Percentiles rank a stretch among this genome's conserved stretches.
Evolutionary conservation across 2,329 filamentous ascomycete genomes (phyloP).

Genomic region (Sodiomyces alkalinus): DNA sequence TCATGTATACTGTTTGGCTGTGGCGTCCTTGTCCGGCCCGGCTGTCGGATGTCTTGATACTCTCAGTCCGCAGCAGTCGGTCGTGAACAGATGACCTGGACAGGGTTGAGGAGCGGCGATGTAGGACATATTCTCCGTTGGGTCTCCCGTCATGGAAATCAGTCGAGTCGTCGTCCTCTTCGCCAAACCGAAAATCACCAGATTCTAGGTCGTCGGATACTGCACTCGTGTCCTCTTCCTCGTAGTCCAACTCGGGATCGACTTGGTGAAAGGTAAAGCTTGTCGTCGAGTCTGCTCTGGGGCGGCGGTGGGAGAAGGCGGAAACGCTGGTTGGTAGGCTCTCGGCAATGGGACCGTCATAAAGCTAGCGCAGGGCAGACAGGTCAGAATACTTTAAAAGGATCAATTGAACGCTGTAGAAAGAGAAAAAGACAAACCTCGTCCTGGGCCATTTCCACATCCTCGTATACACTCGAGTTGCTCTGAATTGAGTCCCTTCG

Average conservation of each 20-base stretch:
- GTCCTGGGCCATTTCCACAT: conserved; percentile 97
- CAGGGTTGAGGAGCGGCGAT: conserved; percentile 46
- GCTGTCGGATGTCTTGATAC: conserved; percentile 52
- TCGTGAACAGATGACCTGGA: conserved; percentile 41
- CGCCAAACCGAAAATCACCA: conserved; percentile 23
- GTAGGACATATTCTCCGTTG: conserved; percentile 32
- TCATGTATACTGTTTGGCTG: conserved; percentile 86
- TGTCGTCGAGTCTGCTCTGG: conserved; percentile 66
- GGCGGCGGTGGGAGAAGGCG: conserved; percentile 76
- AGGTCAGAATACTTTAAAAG: too few relatives aligned
- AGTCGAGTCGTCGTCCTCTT: conserved; percentile 21
- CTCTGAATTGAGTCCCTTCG: conserved; percentile 55
- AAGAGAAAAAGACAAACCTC: conserved; percentile 40
- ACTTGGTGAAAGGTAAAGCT: conserved; percentile 86
- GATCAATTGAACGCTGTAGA: too few relatives aligned
- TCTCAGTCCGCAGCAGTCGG: conserved; percentile 58
- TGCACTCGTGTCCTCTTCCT: conserved; percentile 3
- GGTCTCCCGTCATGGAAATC: conserved; percentile 24
- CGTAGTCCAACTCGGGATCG: conserved; percentile 18
- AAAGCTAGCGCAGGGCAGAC: conserved; percentile 54
- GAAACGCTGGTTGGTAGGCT: conserved; percentile 88
- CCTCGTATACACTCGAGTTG: conserved; percentile 69
- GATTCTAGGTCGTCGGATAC: conserved; percentile 13
- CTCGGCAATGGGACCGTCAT: conserved; percentile 84
- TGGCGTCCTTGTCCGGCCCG: conserved; percentile 45